Percentiles rank a stretch among this genome's conserved stretches.
These are phyloP conservation scores for Fusarium verrucosum DNA, from an alignment of 2,329 filamentous ascomycete genomes.

Conservation along the genomic window DNA sequence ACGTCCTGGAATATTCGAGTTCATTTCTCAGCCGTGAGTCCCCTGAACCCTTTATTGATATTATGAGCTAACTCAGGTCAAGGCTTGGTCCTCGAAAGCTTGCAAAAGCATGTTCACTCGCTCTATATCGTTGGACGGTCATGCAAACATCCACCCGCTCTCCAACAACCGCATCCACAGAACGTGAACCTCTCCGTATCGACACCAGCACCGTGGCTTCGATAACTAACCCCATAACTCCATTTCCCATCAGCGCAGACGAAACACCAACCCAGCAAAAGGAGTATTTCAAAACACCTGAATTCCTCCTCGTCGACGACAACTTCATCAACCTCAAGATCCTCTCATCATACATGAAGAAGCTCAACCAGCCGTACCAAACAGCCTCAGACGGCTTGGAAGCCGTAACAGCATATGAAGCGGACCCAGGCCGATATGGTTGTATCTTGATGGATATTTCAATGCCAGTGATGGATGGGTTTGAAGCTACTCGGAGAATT, in stretches of 20 bases:
- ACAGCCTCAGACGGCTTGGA: constrained; percentile 50
- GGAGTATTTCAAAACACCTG: not conserved
- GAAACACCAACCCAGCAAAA: constrained; percentile 9
- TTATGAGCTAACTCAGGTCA: not conserved
- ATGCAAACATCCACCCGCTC: constrained; percentile 2
- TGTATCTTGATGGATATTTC: constrained; percentile 60
- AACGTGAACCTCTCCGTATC: not conserved
- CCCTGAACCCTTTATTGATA: accelerated
- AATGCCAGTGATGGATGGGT: constrained; percentile 66
- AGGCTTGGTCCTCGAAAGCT: constrained; percentile 53
- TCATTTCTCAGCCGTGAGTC: constrained; percentile 52
- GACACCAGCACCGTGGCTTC: not conserved
- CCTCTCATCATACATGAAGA: constrained; percentile 49
- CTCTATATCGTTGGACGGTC: constrained; percentile 43
- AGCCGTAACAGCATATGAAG: constrained; percentile 46
- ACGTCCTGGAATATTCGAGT: constrained; percentile 46
- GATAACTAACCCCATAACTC: not conserved
- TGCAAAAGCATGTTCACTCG: constrained; percentile 46
- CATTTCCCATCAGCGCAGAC: constrained; percentile 18
- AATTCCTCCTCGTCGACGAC: constrained; percentile 54
- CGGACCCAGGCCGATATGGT: constrained; percentile 34
- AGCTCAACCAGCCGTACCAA: constrained; percentile 44
- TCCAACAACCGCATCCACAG: not conserved
- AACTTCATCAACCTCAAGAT: constrained; percentile 54
- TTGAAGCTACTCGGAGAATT: constrained; percentile 61